Conservation (phyloP, 2,329 filamentous ascomycete species). For the Alternaria solani region DNA sequence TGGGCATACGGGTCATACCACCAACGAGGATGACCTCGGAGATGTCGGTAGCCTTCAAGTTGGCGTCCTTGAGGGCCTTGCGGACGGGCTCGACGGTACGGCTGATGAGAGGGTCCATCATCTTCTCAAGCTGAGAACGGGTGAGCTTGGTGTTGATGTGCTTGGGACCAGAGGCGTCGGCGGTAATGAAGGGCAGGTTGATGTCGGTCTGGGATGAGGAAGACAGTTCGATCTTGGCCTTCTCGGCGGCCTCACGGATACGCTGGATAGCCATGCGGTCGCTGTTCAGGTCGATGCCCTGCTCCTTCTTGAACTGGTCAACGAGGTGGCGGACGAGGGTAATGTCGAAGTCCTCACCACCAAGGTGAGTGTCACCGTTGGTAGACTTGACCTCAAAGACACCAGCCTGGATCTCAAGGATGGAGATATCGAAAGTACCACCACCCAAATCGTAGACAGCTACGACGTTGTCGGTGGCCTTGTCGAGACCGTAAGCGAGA, state of each 20-base stretch:
- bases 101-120: slow-evolving; percentile 88
- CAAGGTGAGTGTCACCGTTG: slow-evolving; percentile 97
- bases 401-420: slow-evolving; percentile 96
- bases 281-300: slow-evolving; percentile 84
- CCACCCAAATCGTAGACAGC: slow-evolving; percentile 98
- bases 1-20: slow-evolving; percentile 99
- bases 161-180: slow-evolving; percentile 93
- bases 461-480: slow-evolving; percentile 87
- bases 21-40: slow-evolving; percentile 97
- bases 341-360: slow-evolving; percentile 98
- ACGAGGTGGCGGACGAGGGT: slow-evolving; percentile 92
- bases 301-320: slow-evolving; percentile 95
- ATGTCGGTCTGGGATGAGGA: slow-evolving; percentile 96
- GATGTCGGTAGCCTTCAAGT: slow-evolving; percentile 89
- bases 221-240: slow-evolving; percentile 98
- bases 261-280: slow-evolving; percentile 99
- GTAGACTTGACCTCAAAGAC: slow-evolving; percentile 99
- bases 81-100: slow-evolving; percentile 90
- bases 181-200: slow-evolving; percentile 98
- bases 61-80: slow-evolving; percentile 96
- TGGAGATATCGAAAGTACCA: slow-evolving; percentile 99
- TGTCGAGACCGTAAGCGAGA: slow-evolving; percentile 94
- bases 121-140: slow-evolving; percentile 88
- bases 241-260: slow-evolving; percentile 98
- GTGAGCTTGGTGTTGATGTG: slow-evolving; percentile 98